phyloP scores from a whole-genome alignment of 1,139 yeast species.

The Yamadazyma aaseri region DNA sequence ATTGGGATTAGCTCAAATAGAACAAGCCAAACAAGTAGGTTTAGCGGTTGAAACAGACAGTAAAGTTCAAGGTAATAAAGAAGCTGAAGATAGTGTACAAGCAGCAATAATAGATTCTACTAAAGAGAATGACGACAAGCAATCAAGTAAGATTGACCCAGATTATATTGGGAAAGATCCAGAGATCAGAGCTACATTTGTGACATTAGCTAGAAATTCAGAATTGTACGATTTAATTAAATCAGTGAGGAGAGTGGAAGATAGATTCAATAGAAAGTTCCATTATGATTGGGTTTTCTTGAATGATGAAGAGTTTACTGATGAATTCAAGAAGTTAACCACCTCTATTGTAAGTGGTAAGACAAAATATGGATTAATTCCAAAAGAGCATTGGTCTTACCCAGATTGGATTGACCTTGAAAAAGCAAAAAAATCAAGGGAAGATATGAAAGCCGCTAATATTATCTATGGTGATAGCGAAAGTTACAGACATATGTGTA shows the following conservation, averaged over 20 bases:
- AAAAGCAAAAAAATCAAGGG: slow-evolving; percentile 50
- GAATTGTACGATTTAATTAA: slow-evolving; percentile 64
- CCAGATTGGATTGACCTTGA: slow-evolving; percentile 68
- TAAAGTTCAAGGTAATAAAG: neutral
- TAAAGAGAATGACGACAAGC: neutral
- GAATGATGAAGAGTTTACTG: slow-evolving; percentile 60
- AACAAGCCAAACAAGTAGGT: slow-evolving; percentile 4
- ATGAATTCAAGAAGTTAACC: slow-evolving; percentile 54
- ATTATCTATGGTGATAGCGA: slow-evolving; percentile 63
- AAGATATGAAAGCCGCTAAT: slow-evolving; percentile 46
- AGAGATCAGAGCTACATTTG: slow-evolving; percentile 60
- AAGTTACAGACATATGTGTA: slow-evolving; percentile 75
- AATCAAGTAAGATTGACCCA: neutral
- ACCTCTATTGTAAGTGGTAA: slow-evolving; percentile 54
- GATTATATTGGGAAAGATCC: slow-evolving; percentile 15
- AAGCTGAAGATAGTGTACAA: neutral
- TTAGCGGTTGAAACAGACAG: neutral
- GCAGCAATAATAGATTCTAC: neutral
- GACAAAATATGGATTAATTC: slow-evolving; percentile 61
- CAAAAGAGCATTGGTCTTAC: slow-evolving; percentile 67
- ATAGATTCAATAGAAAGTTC: slow-evolving; percentile 64
- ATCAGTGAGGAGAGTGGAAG: slow-evolving; percentile 69
- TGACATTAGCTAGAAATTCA: slow-evolving; percentile 58
- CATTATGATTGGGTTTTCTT: slow-evolving; percentile 82
- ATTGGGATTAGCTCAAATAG: slow-evolving; percentile 13